Percentiles rank a stretch among this genome's conserved stretches.
Conservation (phyloP, 306 rosid species). For the Citrullus mucosospermus region DNA sequence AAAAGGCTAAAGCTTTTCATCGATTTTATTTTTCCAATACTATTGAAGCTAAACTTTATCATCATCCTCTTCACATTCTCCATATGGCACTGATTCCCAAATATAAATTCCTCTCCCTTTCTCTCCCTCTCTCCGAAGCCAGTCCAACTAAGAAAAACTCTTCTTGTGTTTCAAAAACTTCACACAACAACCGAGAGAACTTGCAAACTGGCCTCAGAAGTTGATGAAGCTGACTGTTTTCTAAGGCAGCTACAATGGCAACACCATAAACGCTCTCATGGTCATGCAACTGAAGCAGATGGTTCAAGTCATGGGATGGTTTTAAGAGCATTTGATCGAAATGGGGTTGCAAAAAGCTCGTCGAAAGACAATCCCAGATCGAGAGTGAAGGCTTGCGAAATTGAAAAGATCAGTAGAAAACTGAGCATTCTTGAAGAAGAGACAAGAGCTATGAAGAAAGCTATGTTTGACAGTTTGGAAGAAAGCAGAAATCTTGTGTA, state of each 20-base stretch:
- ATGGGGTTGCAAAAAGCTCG: neutral
- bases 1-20: neutral
- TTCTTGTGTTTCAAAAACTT: neutral
- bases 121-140: neutral
- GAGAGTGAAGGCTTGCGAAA: neutral
- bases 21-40: neutral
- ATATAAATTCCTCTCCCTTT: neutral
- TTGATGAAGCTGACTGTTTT: neutral
- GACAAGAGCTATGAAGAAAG: constrained; percentile 24
- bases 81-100: neutral
- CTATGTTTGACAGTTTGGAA: constrained; percentile 11
- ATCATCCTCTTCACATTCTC: neutral
- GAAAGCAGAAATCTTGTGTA: constrained; percentile 23
- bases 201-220: neutral
- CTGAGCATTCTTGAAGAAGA: constrained; percentile 39
- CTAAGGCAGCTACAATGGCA: neutral
- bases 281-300: neutral
- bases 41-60: neutral
- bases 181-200: neutral
- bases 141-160: neutral
- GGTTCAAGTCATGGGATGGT: neutral
- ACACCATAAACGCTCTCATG: neutral
- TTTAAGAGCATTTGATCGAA: neutral
- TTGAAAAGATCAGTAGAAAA: constrained; percentile 19
- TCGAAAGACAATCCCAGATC: neutral